Percentiles rank a stretch among this genome's conserved stretches.
phyloP scores from a whole-genome alignment of 257 asterid genomes.

The Gentiana straminea region DNA sequence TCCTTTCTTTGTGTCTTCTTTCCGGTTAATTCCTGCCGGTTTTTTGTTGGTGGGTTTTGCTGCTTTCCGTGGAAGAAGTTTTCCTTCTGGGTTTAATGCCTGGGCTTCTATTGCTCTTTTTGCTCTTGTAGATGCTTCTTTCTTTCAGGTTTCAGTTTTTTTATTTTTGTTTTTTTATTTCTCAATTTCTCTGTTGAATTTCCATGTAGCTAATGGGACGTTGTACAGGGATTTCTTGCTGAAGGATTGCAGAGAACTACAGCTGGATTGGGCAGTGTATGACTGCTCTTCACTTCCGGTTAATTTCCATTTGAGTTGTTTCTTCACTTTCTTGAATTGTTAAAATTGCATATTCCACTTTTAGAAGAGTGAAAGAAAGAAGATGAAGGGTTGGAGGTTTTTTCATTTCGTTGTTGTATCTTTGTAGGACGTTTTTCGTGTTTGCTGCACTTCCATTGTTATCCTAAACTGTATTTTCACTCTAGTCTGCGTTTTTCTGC shows the following conservation, averaged over 20 bases:
- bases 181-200: not conserved
- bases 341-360: no score
- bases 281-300: conserved; percentile 14
- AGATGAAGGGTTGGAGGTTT: no score
- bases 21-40: conserved; percentile 91
- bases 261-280: conserved; percentile 98
- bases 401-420: no score
- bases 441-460: no score
- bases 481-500: no score
- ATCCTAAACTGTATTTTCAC: no score
- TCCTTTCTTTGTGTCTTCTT: conserved; percentile 71
- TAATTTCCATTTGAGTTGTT: conserved; percentile 1
- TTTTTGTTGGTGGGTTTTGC: conserved; percentile 69
- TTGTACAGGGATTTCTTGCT: conserved; percentile 87
- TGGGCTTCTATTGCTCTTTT: conserved; percentile 73
- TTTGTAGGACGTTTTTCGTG: no score
- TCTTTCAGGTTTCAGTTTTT: conserved; percentile 67
- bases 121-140: conserved; percentile 79
- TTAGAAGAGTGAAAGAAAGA: no score
- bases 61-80: conserved; percentile 47
- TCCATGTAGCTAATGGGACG: conserved; percentile 10
- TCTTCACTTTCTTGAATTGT: not conserved
- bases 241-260: conserved; percentile 93
- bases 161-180: not conserved
- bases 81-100: conserved; percentile 74